Conservation (phyloP, 2,329 filamentous ascomycete genomes). For the Fusarium poae region DNA sequence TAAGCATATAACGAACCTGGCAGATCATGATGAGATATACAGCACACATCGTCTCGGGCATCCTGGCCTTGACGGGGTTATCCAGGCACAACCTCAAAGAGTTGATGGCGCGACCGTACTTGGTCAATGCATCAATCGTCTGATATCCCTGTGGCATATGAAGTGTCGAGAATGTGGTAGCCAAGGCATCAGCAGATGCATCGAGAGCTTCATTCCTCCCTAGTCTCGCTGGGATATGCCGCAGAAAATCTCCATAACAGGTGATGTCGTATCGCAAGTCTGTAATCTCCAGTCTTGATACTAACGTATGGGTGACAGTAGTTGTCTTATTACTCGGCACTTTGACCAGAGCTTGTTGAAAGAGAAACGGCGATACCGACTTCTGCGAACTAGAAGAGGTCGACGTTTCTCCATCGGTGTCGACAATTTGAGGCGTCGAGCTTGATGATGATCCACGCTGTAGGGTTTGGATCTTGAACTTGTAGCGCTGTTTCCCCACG, state of each 20-base stretch:
- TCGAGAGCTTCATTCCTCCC: slow-evolving; percentile 62
- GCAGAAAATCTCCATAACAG: slow-evolving; percentile 62
- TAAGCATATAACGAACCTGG: slow-evolving; percentile 45
- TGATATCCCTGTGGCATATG: slow-evolving; percentile 35
- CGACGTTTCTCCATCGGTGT: slow-evolving; percentile 16
- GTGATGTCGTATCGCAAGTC: slow-evolving; percentile 62
- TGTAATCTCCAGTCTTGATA: slow-evolving; percentile 53
- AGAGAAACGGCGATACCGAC: slow-evolving; percentile 9
- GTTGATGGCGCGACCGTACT: slow-evolving; percentile 52
- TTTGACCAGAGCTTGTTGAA: slow-evolving; percentile 13
- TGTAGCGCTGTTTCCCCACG: slow-evolving; percentile 61
- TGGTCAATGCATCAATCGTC: slow-evolving; percentile 43
- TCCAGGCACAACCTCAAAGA: slow-evolving; percentile 47
- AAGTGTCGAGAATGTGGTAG: slow-evolving; percentile 45
- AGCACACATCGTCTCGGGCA: slow-evolving; percentile 54
- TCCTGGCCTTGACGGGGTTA: slow-evolving; percentile 47
- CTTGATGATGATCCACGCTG: slow-evolving; percentile 14
- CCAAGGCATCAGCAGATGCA: slow-evolving; percentile 52
- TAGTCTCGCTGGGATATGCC: slow-evolving; percentile 59
- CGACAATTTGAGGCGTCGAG: slow-evolving; percentile 11
- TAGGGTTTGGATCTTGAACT: slow-evolving; percentile 59
- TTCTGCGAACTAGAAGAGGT: slow-evolving; percentile 2
- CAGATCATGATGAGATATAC: slow-evolving; percentile 56
- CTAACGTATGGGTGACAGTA: slow-evolving; percentile 43
- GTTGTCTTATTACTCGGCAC: slow-evolving; percentile 52